phyloP scores from a whole-genome alignment of 2,329 filamentous ascomycete species.

The Scedosporium apiospermum region DNA sequence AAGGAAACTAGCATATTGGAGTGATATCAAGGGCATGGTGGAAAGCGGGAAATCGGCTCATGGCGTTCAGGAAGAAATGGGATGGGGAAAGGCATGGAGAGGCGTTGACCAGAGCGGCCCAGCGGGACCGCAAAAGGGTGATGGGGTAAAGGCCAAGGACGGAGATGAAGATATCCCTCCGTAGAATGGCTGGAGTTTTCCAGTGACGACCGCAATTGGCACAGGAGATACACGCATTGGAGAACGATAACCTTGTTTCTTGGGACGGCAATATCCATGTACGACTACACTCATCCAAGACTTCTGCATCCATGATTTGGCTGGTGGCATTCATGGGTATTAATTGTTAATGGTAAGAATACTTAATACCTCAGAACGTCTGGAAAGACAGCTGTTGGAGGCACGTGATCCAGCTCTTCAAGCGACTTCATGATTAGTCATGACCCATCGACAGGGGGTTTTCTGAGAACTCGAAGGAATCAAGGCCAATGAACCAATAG shows the following conservation, averaged over 20 bases:
- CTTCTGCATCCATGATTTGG: no score
- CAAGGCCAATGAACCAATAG: neutral
- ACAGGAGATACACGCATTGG: neutral
- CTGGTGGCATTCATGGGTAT: no score
- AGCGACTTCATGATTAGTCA: no score
- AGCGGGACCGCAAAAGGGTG: slow-evolving; percentile 19
- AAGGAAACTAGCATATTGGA: slow-evolving; percentile 77
- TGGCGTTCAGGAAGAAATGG: slow-evolving; percentile 28
- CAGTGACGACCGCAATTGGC: neutral
- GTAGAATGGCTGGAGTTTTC: neutral
- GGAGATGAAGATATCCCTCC: neutral
- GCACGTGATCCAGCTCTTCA: no score
- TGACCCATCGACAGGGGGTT: no score
- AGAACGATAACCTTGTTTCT: neutral
- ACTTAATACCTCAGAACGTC: no score
- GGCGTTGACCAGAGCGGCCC: slow-evolving; percentile 46
- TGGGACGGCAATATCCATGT: neutral
- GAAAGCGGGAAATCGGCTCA: slow-evolving; percentile 36
- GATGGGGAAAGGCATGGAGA: slow-evolving; percentile 37
- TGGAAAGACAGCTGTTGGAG: no score
- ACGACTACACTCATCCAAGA: neutral
- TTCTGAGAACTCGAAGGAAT: no score
- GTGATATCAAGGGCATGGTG: slow-evolving; percentile 65
- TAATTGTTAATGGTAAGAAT: no score
- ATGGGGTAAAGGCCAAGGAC: neutral